phyloP scores from a whole-genome alignment of 2,329 filamentous ascomycete genomes.

The Penicillium sp. region DNA sequence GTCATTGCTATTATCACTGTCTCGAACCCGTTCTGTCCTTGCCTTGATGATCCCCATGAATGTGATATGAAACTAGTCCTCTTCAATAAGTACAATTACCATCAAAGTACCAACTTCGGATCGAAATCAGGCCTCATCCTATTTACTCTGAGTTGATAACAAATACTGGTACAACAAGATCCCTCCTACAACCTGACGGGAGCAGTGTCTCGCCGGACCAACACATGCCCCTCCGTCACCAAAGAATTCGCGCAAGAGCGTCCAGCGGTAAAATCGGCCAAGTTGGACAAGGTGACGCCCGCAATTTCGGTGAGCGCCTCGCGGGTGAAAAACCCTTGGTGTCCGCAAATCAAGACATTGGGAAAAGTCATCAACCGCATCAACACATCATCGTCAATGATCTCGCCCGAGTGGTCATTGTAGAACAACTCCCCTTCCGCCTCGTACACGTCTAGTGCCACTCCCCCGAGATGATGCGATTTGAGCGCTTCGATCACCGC shows the following conservation, averaged over 20 bases:
- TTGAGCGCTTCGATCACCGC: slow-evolving; percentile 59
- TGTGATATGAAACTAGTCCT: background rate
- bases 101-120: no score
- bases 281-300: slow-evolving; percentile 53
- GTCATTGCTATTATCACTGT: background rate
- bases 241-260: slow-evolving; percentile 27
- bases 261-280: slow-evolving; percentile 33
- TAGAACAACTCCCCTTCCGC: slow-evolving; percentile 57
- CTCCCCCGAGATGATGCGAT: slow-evolving; percentile 52
- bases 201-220: slow-evolving; percentile 19
- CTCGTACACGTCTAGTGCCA: slow-evolving; percentile 65
- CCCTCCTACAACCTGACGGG: slow-evolving; percentile 25
- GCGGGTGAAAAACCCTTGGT: slow-evolving; percentile 64
- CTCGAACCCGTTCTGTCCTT: background rate
- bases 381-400: slow-evolving; percentile 61
- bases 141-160: background rate
- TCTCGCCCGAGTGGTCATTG: slow-evolving; percentile 57
- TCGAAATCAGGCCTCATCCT: background rate
- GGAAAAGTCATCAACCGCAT: slow-evolving; percentile 63
- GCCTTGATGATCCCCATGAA: background rate
- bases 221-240: slow-evolving; percentile 26
- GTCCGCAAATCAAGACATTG: slow-evolving; percentile 61
- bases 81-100: background rate
- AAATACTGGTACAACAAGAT: no score
- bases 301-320: slow-evolving; percentile 62